phyloP scores from a whole-genome alignment of 257 asterid genomes.

The Cynanchum wilfordii region DNA sequence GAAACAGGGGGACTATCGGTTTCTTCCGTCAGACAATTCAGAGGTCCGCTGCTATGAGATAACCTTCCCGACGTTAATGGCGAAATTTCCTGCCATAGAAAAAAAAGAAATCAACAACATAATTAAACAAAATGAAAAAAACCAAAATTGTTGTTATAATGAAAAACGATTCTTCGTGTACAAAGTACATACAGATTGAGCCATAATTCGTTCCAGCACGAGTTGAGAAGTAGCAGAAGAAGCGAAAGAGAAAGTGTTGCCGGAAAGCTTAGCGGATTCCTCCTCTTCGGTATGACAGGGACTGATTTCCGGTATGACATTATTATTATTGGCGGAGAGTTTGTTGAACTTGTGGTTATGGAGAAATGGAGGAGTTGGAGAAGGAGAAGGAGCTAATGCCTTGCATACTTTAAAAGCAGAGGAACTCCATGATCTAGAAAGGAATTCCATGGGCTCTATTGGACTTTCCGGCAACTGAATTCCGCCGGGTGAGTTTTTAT shows the following conservation, averaged over 20 bases:
- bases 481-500: slow-evolving; percentile 43
- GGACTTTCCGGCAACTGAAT: slow-evolving; percentile 94
- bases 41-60: slow-evolving; percentile 95
- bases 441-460: slow-evolving; percentile 88
- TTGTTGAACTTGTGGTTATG: slow-evolving; percentile 22
- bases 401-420: slow-evolving; percentile 81
- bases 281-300: slow-evolving; percentile 36
- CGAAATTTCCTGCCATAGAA: slow-evolving; percentile 66
- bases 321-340: slow-evolving; percentile 16
- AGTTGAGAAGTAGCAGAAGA: slow-evolving; percentile 98
- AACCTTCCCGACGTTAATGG: slow-evolving; percentile 96
- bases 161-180: not conserved
- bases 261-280: slow-evolving; percentile 58
- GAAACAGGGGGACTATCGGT: slow-evolving; percentile 87
- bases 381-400: slow-evolving; percentile 55
- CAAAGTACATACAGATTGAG: slow-evolving; percentile 66
- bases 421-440: slow-evolving; percentile 94
- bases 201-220: slow-evolving; percentile 92
- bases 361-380: slow-evolving; percentile 27
- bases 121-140: not conserved
- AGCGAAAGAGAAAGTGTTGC: slow-evolving; percentile 87
- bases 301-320: slow-evolving; percentile 42
- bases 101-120: not conserved
- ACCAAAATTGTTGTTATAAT: not conserved
- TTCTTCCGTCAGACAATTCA: slow-evolving; percentile 77